Base-by-base conservation (phyloP, 2,329 filamentous ascomycete genomes). In the Mycosphaerella sp. region DNA sequence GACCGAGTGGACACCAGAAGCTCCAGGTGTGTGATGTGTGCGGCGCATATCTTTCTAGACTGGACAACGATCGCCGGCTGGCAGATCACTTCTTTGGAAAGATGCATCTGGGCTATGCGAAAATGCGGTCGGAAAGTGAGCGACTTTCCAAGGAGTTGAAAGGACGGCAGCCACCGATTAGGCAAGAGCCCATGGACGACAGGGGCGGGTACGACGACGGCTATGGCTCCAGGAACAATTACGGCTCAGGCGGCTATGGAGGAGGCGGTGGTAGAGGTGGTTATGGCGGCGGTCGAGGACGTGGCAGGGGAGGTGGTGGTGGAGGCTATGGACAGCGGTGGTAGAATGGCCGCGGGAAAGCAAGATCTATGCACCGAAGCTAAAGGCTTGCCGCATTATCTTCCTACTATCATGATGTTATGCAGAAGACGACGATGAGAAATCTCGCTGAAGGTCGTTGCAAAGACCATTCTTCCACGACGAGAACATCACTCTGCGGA, bases 1-100 rank as follows among this genome's bases (percentile, higher is more conserved):
- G 93, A 0, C 93, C 93, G 0, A 89, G 84, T 0, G 93, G 93
- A 14, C 93, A 98, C 70, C 93, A 98, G 75, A 98, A 98, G 70
- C 77, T 98, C 36, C 93, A 98, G 69, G 93, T 98, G 41, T 98
- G 93, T 77, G 93, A 98, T 71, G 93, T 97, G 1, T 98, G 93
- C 70, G 93, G 93, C 56, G 93, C 93, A 5, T 98, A 97, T 68
- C 79, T 98, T 34, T 89, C 84, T 56, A 76, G 93, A 17, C 79
- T 98, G 28, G 93, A 98, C 68, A 98, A 98, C 66, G 93, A 98
- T 69, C 81, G 93, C 32, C 80, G 93, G 27, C 70, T 98, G 66
- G 93, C 93, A 16, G 93, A 98, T 68, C 93, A 98, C 70, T 98
- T 98, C 68, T 97, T 96, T 70, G 93, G 93, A 17, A 98, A 98